Conservation (phyloP, 2,329 filamentous ascomycete species). For the Stagonosporopsis tanaceti region DNA sequence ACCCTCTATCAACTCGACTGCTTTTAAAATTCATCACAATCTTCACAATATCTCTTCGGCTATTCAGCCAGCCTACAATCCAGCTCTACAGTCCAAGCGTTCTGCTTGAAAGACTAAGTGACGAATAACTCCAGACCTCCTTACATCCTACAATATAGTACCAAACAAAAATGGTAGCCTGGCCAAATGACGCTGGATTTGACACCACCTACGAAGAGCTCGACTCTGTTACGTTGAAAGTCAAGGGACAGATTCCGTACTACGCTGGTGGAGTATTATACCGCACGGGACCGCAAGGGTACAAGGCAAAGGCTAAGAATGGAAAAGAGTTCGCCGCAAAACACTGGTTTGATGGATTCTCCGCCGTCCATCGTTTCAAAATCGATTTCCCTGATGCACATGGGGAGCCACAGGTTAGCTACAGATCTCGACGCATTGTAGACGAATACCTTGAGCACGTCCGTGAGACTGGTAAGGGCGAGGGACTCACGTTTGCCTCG, state of each 20-base stretch:
- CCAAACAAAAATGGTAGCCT: slow-evolving; percentile 26
- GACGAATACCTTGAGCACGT: slow-evolving; percentile 70
- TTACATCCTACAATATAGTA: neutral
- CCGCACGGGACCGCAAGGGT: slow-evolving; percentile 71
- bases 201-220: slow-evolving; percentile 71
- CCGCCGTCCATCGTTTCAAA: slow-evolving; percentile 75
- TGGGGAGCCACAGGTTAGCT: slow-evolving; percentile 61
- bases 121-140: neutral
- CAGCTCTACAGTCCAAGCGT: neutral
- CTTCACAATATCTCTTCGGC: neutral
- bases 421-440: slow-evolving; percentile 74
- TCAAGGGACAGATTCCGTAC: slow-evolving; percentile 72
- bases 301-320: slow-evolving; percentile 66
- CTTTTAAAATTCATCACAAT: neutral
- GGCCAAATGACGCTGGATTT: slow-evolving; percentile 57
- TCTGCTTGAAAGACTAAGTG: neutral
- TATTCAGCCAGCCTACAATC: neutral
- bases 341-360: slow-evolving; percentile 86
- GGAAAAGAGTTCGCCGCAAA: slow-evolving; percentile 67
- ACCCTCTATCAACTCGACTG: too few relatives aligned
- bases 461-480: slow-evolving; percentile 64
- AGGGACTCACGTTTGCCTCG: slow-evolving; percentile 72
- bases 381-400: slow-evolving; percentile 59
- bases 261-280: slow-evolving; percentile 78
- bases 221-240: slow-evolving; percentile 67